Evolutionary conservation across 345 rosid species (phyloP).

Genomic region (Salix udensis): DNA sequence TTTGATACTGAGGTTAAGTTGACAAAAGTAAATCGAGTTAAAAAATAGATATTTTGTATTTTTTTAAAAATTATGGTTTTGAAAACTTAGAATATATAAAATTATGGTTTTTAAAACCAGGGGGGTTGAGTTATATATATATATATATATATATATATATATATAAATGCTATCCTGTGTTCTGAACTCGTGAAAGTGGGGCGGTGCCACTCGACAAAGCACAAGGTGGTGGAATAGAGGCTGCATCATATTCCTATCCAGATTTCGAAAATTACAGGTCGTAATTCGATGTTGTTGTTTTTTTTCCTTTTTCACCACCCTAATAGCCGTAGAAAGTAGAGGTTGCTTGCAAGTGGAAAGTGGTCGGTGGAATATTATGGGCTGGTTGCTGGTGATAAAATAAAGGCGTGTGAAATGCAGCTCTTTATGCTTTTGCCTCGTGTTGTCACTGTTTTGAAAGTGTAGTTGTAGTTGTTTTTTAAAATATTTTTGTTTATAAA

Average conservation of each 20-base stretch:
- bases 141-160: too few species aligned
- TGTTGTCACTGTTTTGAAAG: too few species aligned
- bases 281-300: neutral
- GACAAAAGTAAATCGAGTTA: too few species aligned
- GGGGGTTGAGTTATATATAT: too few species aligned
- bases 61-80: too few species aligned
- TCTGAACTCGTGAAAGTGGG: neutral
- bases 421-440: neutral
- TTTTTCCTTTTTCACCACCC: neutral
- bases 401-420: neutral
- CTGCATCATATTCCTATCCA: neutral
- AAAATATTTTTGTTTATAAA: too few species aligned
- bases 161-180: neutral
- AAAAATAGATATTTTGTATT: too few species aligned
- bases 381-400: neutral
- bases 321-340: neutral
- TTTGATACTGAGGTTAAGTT: too few species aligned
- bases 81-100: too few species aligned
- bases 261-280: neutral
- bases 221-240: neutral
- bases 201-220: neutral
- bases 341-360: neutral
- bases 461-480: too few species aligned
- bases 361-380: neutral
- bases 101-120: too few species aligned